These are phyloP conservation scores for Dicorynia guianensis DNA, from an alignment of 306 rosid genomes.

Conservation along the genomic window DNA sequence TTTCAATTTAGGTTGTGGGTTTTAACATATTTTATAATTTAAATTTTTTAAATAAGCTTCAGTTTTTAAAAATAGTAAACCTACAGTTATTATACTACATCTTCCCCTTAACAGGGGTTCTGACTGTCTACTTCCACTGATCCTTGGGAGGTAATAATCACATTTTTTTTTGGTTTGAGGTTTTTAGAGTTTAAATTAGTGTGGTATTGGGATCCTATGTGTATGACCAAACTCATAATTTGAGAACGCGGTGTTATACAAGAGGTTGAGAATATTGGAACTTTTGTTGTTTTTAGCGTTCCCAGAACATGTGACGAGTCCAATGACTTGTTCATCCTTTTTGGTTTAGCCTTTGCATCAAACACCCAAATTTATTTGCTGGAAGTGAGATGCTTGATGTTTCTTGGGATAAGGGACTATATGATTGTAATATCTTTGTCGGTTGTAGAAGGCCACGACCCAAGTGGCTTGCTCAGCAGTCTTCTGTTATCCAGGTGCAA, in stretches of 20 bases:
- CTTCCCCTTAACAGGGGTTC: constrained; percentile 50
- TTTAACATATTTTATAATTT: too few species aligned
- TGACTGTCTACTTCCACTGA: constrained; percentile 69
- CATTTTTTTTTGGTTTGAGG: not conserved
- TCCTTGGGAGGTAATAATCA: constrained; percentile 80
- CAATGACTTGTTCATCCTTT: constrained; percentile 15
- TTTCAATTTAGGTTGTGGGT: too few species aligned
- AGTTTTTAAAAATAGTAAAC: too few species aligned
- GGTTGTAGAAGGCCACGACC: constrained; percentile 86
- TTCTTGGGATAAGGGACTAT: constrained; percentile 84
- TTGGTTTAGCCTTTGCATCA: constrained; percentile 74
- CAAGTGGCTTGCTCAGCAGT: constrained; percentile 84
- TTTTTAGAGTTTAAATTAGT: not conserved
- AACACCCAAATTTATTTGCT: constrained; percentile 91
- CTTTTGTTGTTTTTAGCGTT: not conserved
- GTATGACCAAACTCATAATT: not conserved
- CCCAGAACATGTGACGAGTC: not conserved
- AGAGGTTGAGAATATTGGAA: not conserved
- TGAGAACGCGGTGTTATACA: not conserved
- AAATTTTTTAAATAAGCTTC: too few species aligned
- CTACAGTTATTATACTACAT: constrained; percentile 27
- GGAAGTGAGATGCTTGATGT: constrained; percentile 93
- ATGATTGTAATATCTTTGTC: constrained; percentile 75
- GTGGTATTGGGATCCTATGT: not conserved
- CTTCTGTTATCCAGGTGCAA: constrained; percentile 72